These are phyloP conservation scores for Juglanconis sp. DNA, from an alignment of 2,329 filamentous ascomycete genomes.

Conservation along the genomic window DNA sequence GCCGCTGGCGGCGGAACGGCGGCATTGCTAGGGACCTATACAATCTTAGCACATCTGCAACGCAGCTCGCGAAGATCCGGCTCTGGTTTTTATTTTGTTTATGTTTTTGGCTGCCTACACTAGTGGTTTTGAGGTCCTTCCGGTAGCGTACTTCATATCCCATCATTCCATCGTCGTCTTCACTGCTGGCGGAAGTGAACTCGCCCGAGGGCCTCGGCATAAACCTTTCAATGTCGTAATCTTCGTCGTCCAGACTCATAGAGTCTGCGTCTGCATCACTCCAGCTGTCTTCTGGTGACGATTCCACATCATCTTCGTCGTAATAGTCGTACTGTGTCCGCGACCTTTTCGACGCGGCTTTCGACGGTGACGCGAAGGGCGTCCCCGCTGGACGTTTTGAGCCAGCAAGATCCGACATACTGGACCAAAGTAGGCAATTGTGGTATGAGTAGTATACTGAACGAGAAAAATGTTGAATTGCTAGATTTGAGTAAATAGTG, in stretches of 20 bases:
- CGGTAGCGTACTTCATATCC: not conserved
- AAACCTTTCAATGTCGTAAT: not conserved
- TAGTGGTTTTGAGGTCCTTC: not conserved
- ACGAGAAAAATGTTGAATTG: too few species aligned
- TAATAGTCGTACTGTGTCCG: slow-evolving; percentile 15
- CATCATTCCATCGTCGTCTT: not conserved
- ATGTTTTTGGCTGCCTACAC: not conserved
- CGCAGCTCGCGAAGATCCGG: not conserved
- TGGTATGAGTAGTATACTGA: too few species aligned
- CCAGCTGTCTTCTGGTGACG: slow-evolving; percentile 1
- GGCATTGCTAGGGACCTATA: not conserved
- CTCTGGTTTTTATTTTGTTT: too few species aligned
- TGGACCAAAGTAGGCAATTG: too few species aligned
- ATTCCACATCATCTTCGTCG: slow-evolving; percentile 8
- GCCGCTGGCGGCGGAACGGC: not conserved
- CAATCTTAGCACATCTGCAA: not conserved
- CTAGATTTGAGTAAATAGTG: too few species aligned
- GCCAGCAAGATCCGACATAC: slow-evolving; percentile 3
- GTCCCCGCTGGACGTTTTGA: slow-evolving; percentile 13
- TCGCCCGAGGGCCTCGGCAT: not conserved
- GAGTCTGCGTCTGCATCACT: slow-evolving; percentile 1
- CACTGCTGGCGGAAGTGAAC: not conserved
- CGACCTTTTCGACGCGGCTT: slow-evolving; percentile 11
- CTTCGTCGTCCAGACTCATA: slow-evolving; percentile 6
- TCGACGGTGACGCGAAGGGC: slow-evolving; percentile 13